Percentiles rank a stretch among this genome's conserved stretches.
Conservation (phyloP, 2,329 filamentous ascomycete genomes). For the Aspergillus calidoustus region DNA sequence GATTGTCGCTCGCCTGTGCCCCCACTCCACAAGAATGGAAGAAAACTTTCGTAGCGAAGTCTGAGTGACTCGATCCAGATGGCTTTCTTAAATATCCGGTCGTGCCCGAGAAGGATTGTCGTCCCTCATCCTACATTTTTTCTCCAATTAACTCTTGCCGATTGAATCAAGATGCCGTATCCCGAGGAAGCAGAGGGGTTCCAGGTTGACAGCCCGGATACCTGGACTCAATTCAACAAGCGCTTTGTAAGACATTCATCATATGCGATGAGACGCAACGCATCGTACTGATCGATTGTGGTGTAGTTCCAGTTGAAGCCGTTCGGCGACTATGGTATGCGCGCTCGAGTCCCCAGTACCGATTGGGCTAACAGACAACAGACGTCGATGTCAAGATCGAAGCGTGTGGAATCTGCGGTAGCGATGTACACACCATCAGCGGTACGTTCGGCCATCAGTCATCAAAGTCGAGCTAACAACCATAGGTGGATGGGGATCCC, state of each 20-base stretch:
- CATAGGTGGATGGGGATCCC: slow-evolving; percentile 57
- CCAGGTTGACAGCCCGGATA: slow-evolving; percentile 67
- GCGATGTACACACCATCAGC: slow-evolving; percentile 71
- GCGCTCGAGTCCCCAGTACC: background rate
- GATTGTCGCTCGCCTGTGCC: background rate
- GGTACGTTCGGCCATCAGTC: slow-evolving; percentile 27
- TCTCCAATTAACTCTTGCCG: background rate
- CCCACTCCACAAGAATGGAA: slow-evolving; percentile 3
- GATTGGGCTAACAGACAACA: slow-evolving; percentile 17
- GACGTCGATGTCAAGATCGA: slow-evolving; percentile 89
- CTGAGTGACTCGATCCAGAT: background rate
- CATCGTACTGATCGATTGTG: background rate
- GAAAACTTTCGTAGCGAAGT: background rate
- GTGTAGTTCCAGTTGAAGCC: slow-evolving; percentile 77
- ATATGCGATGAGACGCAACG: background rate
- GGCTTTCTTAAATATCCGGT: background rate
- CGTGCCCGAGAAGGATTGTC: background rate
- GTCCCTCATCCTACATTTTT: background rate
- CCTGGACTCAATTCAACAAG: slow-evolving; percentile 64
- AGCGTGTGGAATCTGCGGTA: slow-evolving; percentile 76
- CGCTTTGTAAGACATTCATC: slow-evolving; percentile 50
- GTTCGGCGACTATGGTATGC: slow-evolving; percentile 71
- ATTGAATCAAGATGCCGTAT: slow-evolving; percentile 45
- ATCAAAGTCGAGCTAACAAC: slow-evolving; percentile 7
- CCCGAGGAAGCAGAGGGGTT: slow-evolving; percentile 53